Evolutionary conservation across 441 rosid genomes (phyloP).

Genomic region (Metrosideros polymorpha): DNA sequence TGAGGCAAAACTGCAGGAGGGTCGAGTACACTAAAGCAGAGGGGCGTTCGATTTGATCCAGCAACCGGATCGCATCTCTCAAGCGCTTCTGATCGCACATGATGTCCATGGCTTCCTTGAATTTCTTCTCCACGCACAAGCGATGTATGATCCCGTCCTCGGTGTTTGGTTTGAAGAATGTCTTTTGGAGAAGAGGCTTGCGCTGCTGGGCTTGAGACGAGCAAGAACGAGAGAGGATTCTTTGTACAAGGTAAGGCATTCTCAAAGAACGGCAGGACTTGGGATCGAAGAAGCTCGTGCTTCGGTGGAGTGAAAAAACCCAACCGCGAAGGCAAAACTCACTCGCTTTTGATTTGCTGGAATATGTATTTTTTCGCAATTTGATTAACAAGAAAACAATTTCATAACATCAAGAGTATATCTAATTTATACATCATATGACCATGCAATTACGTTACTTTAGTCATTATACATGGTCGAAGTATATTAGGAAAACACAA

Average conservation of each 20-base stretch:
- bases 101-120: conserved; percentile 47
- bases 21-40: conserved; percentile 40
- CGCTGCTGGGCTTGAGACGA: conserved; percentile 13
- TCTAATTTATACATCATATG: too few relatives aligned
- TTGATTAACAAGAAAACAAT: too few relatives aligned
- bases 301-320: neutral
- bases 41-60: conserved; percentile 26
- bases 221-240: neutral
- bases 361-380: too few relatives aligned
- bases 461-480: too few relatives aligned
- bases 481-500: too few relatives aligned
- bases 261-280: neutral
- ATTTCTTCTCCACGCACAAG: conserved; percentile 32
- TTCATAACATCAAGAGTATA: too few relatives aligned
- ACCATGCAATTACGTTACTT: too few relatives aligned
- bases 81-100: conserved; percentile 40
- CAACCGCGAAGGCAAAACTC: too few relatives aligned
- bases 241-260: neutral
- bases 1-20: conserved; percentile 37
- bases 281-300: neutral
- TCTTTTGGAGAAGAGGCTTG: neutral
- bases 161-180: conserved; percentile 24
- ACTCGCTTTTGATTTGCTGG: too few relatives aligned
- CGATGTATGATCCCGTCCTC: conserved; percentile 17
- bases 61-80: conserved; percentile 39